Evolutionary conservation across 352 stramenopile genomes (phyloP).

Genomic region (Phytopythium vexans): DNA sequence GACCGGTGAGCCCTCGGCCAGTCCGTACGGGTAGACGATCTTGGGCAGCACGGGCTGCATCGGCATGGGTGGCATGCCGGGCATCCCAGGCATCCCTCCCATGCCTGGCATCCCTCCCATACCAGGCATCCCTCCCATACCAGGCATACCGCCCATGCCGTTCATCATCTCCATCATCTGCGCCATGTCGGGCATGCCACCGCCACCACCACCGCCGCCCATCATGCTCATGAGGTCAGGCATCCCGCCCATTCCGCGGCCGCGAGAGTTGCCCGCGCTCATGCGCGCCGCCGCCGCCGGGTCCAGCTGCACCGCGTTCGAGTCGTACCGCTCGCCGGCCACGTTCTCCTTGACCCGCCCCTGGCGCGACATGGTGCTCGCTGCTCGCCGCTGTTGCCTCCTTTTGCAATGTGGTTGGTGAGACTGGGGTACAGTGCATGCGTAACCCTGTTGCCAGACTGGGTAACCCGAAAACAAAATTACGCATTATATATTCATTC

Average conservation of each 20-base stretch:
- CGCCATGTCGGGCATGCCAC: constrained; percentile 51
- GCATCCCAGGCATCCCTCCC: constrained; percentile 44
- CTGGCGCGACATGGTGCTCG: constrained; percentile 43
- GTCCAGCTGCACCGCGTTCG: constrained; percentile 57
- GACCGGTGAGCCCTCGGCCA: constrained; percentile 51
- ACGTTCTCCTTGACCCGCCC: constrained; percentile 73
- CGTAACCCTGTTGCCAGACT: too few species aligned
- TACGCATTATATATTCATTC: too few species aligned
- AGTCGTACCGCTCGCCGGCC: constrained; percentile 80
- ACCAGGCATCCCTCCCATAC: constrained; percentile 31
- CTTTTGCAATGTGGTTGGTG: background rate
- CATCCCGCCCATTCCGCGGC: constrained; percentile 24
- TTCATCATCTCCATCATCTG: constrained; percentile 48
- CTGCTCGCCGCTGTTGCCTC: background rate
- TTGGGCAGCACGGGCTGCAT: constrained; percentile 58
- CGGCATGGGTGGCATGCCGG: constrained; percentile 40
- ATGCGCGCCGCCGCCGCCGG: constrained; percentile 10
- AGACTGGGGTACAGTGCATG: too few species aligned
- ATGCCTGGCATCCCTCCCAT: constrained; percentile 44
- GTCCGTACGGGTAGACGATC: constrained; percentile 63
- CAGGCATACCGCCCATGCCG: constrained; percentile 46
- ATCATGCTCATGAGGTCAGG: constrained; percentile 59
- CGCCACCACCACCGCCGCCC: constrained; percentile 25
- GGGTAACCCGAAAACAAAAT: too few species aligned
- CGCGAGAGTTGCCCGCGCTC: constrained; percentile 14